Evolutionary conservation across 1,139 yeast genomes (phyloP).

Genomic region (Taphrina pruni): DNA sequence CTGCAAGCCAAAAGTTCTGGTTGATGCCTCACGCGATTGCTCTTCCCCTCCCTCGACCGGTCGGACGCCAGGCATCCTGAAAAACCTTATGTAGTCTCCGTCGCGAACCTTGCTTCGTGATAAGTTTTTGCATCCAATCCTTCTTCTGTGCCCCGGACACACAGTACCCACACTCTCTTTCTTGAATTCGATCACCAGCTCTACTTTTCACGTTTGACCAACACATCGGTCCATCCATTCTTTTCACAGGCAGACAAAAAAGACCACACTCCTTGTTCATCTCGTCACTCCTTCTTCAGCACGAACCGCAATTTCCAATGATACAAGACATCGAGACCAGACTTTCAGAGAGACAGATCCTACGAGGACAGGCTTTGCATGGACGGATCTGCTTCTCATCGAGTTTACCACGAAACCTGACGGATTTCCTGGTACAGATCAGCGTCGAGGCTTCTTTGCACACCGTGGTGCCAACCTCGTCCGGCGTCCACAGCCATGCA

Average conservation of each 20-base stretch:
- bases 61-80: background rate
- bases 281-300: background rate
- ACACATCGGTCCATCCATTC: slow-evolving; percentile 6
- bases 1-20: too few species aligned
- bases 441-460: slow-evolving; percentile 9
- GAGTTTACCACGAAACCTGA: background rate
- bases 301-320: background rate
- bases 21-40: background rate
- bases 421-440: slow-evolving; percentile 1
- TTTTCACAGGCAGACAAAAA: background rate
- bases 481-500: slow-evolving; percentile 21
- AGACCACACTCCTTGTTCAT: background rate
- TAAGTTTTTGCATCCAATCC: background rate
- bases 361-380: background rate
- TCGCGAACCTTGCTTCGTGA: too few species aligned
- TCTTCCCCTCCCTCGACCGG: background rate
- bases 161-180: background rate
- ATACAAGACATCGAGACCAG: background rate
- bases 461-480: slow-evolving; percentile 8
- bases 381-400: slow-evolving; percentile 4
- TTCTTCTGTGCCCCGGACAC: background rate
- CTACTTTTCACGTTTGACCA: background rate
- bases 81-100: too few species aligned
- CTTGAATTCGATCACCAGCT: background rate
- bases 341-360: background rate